These are phyloP conservation scores for Sistotremastrum niveocremeum DNA, from an alignment of 768 basidiomycete species.

Conservation along the genomic window DNA sequence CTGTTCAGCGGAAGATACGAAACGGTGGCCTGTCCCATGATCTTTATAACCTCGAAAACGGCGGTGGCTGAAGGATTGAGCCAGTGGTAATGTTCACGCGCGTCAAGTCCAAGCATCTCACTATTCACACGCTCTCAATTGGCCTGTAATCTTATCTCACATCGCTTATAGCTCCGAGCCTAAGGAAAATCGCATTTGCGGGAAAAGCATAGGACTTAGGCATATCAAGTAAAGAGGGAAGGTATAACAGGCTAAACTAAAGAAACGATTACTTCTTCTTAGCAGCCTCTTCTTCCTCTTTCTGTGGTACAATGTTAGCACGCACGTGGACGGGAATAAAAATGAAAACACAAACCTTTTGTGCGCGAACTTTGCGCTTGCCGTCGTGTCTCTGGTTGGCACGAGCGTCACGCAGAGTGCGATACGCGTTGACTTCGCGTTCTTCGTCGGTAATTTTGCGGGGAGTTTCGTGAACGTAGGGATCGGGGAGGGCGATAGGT, in stretches of 20 bases:
- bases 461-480: slow-evolving; percentile 64
- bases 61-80: no score
- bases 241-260: slow-evolving; percentile 3
- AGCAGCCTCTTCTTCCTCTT: slow-evolving; percentile 82
- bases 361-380: slow-evolving; percentile 70
- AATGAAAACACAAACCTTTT: slow-evolving; percentile 48
- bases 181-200: no score
- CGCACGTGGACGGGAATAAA: background rate
- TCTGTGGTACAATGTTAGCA: slow-evolving; percentile 31
- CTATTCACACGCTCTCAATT: no score
- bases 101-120: no score
- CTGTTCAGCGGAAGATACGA: slow-evolving; percentile 9
- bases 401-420: slow-evolving; percentile 73
- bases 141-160: no score
- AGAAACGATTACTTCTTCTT: slow-evolving; percentile 66
- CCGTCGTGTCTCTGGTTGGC: slow-evolving; percentile 78
- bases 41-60: no score
- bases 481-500: slow-evolving; percentile 50
- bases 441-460: slow-evolving; percentile 90
- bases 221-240: slow-evolving; percentile 6
- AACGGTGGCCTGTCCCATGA: no score
- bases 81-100: no score
- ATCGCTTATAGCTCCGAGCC: no score
- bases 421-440: slow-evolving; percentile 79
- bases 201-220: no score